Conservation (phyloP, 345 rosid genomes). For the Hibiscus tridactylites region DNA sequence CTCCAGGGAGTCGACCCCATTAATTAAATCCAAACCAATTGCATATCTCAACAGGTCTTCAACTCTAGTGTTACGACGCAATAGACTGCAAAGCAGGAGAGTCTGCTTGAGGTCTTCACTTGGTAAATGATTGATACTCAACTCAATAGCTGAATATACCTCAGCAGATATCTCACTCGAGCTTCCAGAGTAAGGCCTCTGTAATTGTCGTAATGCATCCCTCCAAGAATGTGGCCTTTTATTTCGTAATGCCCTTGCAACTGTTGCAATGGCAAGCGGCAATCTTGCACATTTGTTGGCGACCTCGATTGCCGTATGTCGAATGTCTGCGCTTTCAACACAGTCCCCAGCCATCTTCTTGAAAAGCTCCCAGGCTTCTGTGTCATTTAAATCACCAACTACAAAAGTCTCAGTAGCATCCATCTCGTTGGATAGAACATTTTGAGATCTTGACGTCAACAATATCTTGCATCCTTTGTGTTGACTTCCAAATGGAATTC, state of each 20-base stretch:
- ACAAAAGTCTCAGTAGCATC: not conserved
- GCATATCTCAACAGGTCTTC: conserved; percentile 1
- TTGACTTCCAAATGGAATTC: not conserved
- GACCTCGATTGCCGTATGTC: not conserved
- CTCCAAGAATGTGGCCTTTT: not conserved
- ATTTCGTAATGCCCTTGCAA: not conserved
- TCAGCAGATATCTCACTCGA: not conserved
- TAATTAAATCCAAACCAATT: conserved; percentile 15
- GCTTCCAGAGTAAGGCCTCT: not conserved
- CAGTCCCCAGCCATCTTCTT: not conserved
- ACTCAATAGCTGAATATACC: not conserved
- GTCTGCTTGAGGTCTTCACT: conserved; percentile 3
- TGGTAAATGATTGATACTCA: not conserved
- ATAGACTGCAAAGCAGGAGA: conserved; percentile 10
- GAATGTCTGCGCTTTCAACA: not conserved
- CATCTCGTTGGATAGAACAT: conserved; percentile 9
- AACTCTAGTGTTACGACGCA: not conserved
- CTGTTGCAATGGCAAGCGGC: conserved; percentile 16
- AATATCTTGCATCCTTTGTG: not conserved
- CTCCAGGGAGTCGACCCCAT: not conserved
- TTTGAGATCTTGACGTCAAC: conserved; percentile 9
- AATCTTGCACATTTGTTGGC: conserved; percentile 8
- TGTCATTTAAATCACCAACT: not conserved
- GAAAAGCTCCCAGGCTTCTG: conserved; percentile 21
- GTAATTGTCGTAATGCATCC: not conserved